Conservation (phyloP, 768 basidiomycete genomes). For the Xerocomellus chrysenteron region DNA sequence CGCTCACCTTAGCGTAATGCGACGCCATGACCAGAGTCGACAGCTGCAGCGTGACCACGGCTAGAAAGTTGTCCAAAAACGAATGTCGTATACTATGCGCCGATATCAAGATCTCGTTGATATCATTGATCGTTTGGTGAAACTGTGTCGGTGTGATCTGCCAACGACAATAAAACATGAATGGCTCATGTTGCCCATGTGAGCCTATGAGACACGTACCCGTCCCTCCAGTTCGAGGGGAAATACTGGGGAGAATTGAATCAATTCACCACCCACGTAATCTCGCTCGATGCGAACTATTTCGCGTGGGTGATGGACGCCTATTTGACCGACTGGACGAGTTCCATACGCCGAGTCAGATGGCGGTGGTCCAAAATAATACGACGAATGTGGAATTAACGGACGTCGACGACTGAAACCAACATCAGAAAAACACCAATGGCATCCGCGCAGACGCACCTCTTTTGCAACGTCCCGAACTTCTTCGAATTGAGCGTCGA, state of each 20-base stretch:
- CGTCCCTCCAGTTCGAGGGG: constrained; percentile 92
- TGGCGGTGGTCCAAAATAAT: constrained; percentile 81
- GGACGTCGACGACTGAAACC: constrained; percentile 37
- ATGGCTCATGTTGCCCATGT: neutral
- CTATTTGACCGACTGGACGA: constrained; percentile 79
- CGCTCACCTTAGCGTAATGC: constrained; percentile 78
- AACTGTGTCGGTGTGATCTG: constrained; percentile 92
- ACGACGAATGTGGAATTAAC: constrained; percentile 73
- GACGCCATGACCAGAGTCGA: constrained; percentile 65
- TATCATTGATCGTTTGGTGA: constrained; percentile 82
- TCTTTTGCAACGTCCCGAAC: constrained; percentile 43
- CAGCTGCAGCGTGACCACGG: constrained; percentile 78
- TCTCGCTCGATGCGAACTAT: constrained; percentile 91
- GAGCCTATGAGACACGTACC: constrained; percentile 46
- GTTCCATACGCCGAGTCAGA: constrained; percentile 80
- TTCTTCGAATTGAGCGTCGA: constrained; percentile 44
- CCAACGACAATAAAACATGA: neutral
- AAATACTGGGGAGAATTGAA: constrained; percentile 87
- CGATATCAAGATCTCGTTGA: constrained; percentile 85
- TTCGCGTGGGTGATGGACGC: constrained; percentile 88
- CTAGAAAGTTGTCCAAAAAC: constrained; percentile 75
- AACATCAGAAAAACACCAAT: neutral
- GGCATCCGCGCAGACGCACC: constrained; percentile 33
- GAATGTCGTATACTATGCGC: constrained; percentile 78
- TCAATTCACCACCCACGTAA: constrained; percentile 85